Conservation (phyloP, 169 alveolate species). For the Cryptosporidium sp. region DNA sequence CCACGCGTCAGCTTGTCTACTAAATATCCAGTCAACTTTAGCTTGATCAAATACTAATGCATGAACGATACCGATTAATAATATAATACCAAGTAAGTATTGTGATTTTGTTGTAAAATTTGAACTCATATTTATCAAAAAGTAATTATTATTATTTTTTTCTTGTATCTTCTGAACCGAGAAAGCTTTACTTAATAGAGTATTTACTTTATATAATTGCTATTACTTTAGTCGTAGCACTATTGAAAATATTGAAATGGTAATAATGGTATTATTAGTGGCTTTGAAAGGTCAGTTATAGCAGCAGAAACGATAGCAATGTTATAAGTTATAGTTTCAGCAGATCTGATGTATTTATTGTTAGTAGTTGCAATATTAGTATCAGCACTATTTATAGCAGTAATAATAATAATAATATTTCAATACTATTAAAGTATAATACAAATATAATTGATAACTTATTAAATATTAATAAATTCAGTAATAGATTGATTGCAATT, state of each 20-base stretch:
- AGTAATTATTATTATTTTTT: not conserved
- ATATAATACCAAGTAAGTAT: not conserved
- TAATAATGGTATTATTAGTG: too few relatives aligned
- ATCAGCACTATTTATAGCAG: not conserved
- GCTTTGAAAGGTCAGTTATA: not conserved
- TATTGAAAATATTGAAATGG: not conserved
- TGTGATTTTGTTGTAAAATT: not conserved
- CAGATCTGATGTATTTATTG: not conserved
- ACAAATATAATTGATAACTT: not conserved
- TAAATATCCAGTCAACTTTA: constrained; percentile 54
- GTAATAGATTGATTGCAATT: not conserved
- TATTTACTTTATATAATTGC: too few relatives aligned
- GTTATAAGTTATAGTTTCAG: not conserved
- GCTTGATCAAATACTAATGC: constrained; percentile 60
- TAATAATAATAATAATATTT: not conserved
- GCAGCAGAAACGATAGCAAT: not conserved
- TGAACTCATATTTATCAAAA: not conserved
- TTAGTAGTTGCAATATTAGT: not conserved
- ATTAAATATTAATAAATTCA: not conserved
- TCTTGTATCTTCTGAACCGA: not conserved
- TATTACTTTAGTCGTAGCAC: too few relatives aligned
- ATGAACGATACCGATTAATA: constrained; percentile 14
- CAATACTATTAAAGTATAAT: not conserved
- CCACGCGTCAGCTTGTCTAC: constrained; percentile 74
- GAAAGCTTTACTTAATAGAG: not conserved